Evolutionary conservation across 1,139 yeast genomes (phyloP).

Genomic region (Lodderomyces metapsilosis): DNA sequence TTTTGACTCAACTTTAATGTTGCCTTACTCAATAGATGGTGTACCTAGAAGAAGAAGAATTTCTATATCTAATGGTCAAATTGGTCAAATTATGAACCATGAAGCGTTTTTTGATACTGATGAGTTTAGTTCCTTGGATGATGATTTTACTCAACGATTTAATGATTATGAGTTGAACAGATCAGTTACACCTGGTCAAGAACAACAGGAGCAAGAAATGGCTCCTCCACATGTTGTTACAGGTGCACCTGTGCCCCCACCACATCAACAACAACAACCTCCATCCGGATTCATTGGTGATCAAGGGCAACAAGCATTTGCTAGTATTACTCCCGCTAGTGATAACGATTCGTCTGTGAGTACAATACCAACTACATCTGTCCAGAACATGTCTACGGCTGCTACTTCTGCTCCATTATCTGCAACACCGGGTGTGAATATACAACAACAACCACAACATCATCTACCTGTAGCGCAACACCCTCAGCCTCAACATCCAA

Average conservation of each 20-base stretch:
- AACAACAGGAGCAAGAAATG: background rate
- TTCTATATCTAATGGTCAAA: slow-evolving; percentile 78
- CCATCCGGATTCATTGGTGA: background rate
- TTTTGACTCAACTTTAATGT: slow-evolving; percentile 52
- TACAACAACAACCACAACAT: slow-evolving; percentile 4
- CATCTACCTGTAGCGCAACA: background rate
- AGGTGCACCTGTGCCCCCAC: too few relatives aligned
- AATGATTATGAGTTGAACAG: slow-evolving; percentile 11
- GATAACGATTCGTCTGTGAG: background rate
- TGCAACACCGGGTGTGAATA: background rate
- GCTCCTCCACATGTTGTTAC: background rate
- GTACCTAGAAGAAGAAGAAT: slow-evolving; percentile 56
- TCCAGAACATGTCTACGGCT: slow-evolving; percentile 6
- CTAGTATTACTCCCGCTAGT: slow-evolving; percentile 2
- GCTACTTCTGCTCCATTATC: slow-evolving; percentile 3
- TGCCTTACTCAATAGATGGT: slow-evolving; percentile 41
- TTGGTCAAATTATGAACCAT: slow-evolving; percentile 61
- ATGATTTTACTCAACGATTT: slow-evolving; percentile 8
- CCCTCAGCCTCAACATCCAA: slow-evolving; percentile 4
- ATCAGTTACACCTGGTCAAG: slow-evolving; percentile 7
- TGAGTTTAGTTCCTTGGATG: slow-evolving; percentile 15
- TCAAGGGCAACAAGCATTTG: background rate
- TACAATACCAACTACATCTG: background rate
- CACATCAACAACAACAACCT: slow-evolving; percentile 1
- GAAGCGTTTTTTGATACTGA: slow-evolving; percentile 40